These are phyloP conservation scores for Candida glucosophila DNA, from an alignment of 1,139 yeast genomes.

Conservation along the genomic window DNA sequence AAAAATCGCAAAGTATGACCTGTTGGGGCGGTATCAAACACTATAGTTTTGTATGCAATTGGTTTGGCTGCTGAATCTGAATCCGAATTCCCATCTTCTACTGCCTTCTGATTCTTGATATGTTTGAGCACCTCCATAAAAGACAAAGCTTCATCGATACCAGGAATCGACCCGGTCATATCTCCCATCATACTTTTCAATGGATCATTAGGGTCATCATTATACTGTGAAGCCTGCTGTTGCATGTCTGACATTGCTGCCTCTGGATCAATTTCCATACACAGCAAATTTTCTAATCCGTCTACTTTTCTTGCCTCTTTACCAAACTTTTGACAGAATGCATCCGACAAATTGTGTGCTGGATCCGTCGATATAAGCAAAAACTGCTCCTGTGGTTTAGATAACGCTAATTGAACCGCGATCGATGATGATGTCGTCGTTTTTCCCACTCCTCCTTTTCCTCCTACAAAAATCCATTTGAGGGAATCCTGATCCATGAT, in stretches of 20 bases:
- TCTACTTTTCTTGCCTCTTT: conserved; percentile 93
- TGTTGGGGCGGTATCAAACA: conserved; percentile 97
- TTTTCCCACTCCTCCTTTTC: conserved; percentile 99
- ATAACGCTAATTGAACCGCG: conserved; percentile 81
- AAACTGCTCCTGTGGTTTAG: conserved; percentile 74
- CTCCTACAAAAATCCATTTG: conserved; percentile 97
- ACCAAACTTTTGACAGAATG: conserved; percentile 95
- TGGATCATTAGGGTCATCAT: conserved; percentile 52
- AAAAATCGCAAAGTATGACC: conserved; percentile 94
- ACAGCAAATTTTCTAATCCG: conserved; percentile 77
- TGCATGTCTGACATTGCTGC: conserved; percentile 89
- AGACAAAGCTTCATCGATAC: conserved; percentile 94
- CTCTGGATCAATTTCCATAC: conserved; percentile 98
- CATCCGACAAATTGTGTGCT: conserved; percentile 94
- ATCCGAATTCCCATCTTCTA: conserved; percentile 10
- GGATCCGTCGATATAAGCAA: conserved; percentile 94
- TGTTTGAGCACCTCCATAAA: conserved; percentile 97
- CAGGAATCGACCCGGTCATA: conserved; percentile 91
- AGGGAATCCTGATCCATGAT: conserved; percentile 59
- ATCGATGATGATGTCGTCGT: conserved; percentile 95
- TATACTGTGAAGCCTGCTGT: conserved; percentile 48
- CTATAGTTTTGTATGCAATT: conserved; percentile 68
- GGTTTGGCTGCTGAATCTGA: too few species aligned
- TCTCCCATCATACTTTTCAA: conserved; percentile 74
- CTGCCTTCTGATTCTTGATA: conserved; percentile 66